These are phyloP conservation scores for Tetragonia tetragonoides DNA, from an alignment of 148 eudicot species.

Conservation along the genomic window DNA sequence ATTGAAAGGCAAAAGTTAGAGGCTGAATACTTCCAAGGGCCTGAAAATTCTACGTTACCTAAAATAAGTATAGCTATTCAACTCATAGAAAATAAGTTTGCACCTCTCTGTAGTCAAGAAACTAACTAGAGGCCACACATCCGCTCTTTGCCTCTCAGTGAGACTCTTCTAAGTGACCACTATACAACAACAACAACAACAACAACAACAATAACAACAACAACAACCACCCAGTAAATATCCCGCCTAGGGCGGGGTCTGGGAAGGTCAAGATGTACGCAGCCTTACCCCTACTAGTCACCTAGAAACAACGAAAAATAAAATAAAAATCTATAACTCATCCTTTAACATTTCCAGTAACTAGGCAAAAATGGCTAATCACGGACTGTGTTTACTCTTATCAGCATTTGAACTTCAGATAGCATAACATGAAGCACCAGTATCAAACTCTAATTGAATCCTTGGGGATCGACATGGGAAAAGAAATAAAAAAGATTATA, in stretches of 20 bases:
- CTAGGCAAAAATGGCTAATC: slow-evolving; percentile 1
- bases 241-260: too few species aligned
- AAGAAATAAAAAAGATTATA: background rate
- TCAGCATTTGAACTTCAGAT: background rate
- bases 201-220: too few species aligned
- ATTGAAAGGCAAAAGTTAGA: background rate
- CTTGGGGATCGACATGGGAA: too few species aligned
- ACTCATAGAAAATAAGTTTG: background rate
- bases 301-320: too few species aligned
- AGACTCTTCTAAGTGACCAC: background rate
- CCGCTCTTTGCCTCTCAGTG: background rate
- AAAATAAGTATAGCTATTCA: background rate
- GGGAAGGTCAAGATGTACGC: too few species aligned
- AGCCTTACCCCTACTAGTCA: too few species aligned
- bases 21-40: background rate
- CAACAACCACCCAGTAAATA: too few species aligned
- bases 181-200: too few species aligned
- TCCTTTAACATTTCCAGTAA: background rate
- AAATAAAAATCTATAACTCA: too few species aligned
- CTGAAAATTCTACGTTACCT: background rate
- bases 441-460: background rate
- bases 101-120: slow-evolving; percentile 6
- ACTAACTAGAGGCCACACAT: background rate
- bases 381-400: background rate
- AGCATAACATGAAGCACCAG: slow-evolving; percentile 13